Evolutionary conservation across 148 eudicot genomes (phyloP).

Genomic region (Rhododendron henanense): DNA sequence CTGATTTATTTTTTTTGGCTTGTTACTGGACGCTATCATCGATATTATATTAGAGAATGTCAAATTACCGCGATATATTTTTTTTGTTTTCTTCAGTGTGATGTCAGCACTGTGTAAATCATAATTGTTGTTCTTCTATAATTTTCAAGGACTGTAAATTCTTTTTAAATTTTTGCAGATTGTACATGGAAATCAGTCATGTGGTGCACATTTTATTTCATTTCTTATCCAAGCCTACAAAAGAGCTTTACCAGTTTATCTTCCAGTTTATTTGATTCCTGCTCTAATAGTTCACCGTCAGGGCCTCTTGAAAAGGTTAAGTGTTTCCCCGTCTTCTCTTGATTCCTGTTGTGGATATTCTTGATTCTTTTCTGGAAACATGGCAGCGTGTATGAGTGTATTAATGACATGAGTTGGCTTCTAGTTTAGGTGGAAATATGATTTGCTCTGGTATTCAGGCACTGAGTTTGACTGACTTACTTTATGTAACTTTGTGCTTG

Average conservation of each 20-base stretch:
- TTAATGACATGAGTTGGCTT: not conserved
- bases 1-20: not conserved
- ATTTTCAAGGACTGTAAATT: not conserved
- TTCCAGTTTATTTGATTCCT: conserved; percentile 95
- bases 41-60: not conserved
- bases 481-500: not conserved
- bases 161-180: conserved; percentile 47
- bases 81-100: not conserved
- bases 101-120: not conserved
- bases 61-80: not conserved
- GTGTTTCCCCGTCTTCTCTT: not conserved
- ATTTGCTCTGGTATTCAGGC: not conserved
- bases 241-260: conserved; percentile 96
- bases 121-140: not conserved
- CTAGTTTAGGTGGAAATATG: conserved; percentile 1
- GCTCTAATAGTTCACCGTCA: conserved; percentile 93
- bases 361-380: not conserved
- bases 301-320: conserved; percentile 66
- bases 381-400: not conserved
- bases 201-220: conserved; percentile 59
- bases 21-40: not conserved
- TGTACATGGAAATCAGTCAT: conserved; percentile 82
- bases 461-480: not conserved
- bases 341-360: not conserved
- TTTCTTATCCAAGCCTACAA: conserved; percentile 86